Base-by-base conservation (phyloP, 78 protist genomes). In the Dictyostelium intermedium region DNA sequence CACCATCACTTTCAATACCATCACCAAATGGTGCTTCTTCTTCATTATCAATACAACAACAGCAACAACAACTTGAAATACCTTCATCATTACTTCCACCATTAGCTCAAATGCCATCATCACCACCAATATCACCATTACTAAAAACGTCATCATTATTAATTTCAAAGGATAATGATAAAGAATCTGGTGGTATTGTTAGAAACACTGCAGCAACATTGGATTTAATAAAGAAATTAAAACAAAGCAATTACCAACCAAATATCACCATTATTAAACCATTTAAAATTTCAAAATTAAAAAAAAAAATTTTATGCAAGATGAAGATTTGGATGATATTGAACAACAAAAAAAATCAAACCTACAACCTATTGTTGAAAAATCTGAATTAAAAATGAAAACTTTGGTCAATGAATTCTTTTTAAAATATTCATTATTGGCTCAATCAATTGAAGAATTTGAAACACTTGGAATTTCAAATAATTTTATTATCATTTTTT, bases 231-330 rank as follows among this genome's bases (percentile, higher is more conserved):
- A 56, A 27, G 18, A 66, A 66, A 66, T 27, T 66, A 66, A 66
- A 66, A 66, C 74, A 66, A 66, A 66, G 39, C 11, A 66, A 30
- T 66, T 66, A 66, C 25, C 74, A 66, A 66, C 74, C 74, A 66
- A 66, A 66, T 66, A 66, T 66, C 27, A 66, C 34, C 5, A 66
- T 66, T 11, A 11, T 30, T 11, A 66, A 30, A 66, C 74, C 74
- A 66, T 66, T 66, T 66, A 66, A 66, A 66, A 66, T 66, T 66
- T 66, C 74, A 66, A 66, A 66, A 66, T 27, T 66, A 66, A 66
- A 66, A 13, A 66, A 27, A 66, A 27, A 6, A n/a, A 25, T 13
- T 66, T 66, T 20, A 56, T 56, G 66, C 66, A 56, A n/a, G 74
- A 66, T 66, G 74, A 63, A 25, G 73, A 66, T 66, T 25, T 66